These are phyloP conservation scores for Pythium volutum DNA, from an alignment of 352 stramenopile species.

Conservation along the genomic window DNA sequence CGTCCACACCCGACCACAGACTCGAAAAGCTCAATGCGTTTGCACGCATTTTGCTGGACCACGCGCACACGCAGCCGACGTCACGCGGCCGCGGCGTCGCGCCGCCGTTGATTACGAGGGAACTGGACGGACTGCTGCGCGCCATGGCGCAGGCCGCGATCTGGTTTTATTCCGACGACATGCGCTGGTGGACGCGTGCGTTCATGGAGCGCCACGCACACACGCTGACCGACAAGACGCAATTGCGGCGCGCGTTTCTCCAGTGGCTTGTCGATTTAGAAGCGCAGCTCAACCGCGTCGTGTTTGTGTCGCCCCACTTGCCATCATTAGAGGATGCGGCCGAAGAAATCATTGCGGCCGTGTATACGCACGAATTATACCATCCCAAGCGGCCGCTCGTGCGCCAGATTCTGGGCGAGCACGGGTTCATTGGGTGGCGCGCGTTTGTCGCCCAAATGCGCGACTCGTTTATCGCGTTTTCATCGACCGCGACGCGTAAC, in stretches of 20 bases:
- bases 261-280: constrained; percentile 42
- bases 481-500: constrained; percentile 7
- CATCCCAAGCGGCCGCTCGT: constrained; percentile 40
- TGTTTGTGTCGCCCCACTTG: constrained; percentile 33
- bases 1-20: neutral
- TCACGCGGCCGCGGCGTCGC: constrained; percentile 3
- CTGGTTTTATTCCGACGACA: constrained; percentile 56
- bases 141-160: constrained; percentile 34
- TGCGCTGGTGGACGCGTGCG: constrained; percentile 33
- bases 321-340: constrained; percentile 41
- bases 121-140: constrained; percentile 43
- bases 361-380: constrained; percentile 56
- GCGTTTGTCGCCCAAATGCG: constrained; percentile 63
- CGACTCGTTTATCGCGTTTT: constrained; percentile 46
- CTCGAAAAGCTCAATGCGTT: constrained; percentile 45
- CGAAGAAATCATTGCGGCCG: constrained; percentile 58
- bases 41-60: constrained; percentile 37
- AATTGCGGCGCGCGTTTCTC: constrained; percentile 45
- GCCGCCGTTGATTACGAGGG: constrained; percentile 16
- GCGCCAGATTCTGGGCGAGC: constrained; percentile 45
- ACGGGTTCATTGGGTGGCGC: constrained; percentile 53
- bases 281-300: constrained; percentile 40
- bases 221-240: constrained; percentile 37
- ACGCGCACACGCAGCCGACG: constrained; percentile 23
- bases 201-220: constrained; percentile 44